Evolutionary conservation across 306 rosid species (phyloP).

Genomic region (Trifolium fragiferum): DNA sequence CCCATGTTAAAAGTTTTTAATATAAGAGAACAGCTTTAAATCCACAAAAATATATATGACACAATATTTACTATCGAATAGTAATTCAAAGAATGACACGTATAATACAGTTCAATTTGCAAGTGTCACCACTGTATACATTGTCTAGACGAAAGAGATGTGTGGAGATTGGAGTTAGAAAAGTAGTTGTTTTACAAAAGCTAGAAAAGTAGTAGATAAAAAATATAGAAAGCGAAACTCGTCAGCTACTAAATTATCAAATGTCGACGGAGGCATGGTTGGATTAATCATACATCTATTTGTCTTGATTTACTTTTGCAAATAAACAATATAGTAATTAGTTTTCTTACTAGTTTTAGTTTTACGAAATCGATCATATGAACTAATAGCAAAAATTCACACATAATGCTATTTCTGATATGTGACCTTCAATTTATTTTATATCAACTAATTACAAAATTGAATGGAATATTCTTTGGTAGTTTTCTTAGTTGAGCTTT

Average conservation of each 20-base stretch:
- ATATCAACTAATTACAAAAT: slow-evolving; percentile 5
- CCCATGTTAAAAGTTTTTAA: neutral
- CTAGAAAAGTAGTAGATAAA: neutral
- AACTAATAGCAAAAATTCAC: neutral
- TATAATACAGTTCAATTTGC: slow-evolving; percentile 20
- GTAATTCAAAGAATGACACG: neutral
- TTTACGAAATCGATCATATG: slow-evolving; percentile 17
- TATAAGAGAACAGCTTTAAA: neutral
- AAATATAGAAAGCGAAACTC: slow-evolving; percentile 21
- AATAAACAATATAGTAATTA: slow-evolving; percentile 16
- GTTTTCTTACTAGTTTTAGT: slow-evolving; percentile 20
- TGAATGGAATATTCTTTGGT: slow-evolving; percentile 48
- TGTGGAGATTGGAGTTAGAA: neutral
- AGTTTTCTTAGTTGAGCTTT: slow-evolving; percentile 59
- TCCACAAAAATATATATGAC: neutral
- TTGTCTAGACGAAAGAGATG: neutral
- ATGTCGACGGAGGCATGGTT: neutral
- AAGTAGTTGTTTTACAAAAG: neutral
- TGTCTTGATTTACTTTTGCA: slow-evolving; percentile 6
- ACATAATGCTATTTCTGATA: neutral
- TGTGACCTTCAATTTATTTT: neutral
- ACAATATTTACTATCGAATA: neutral
- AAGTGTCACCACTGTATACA: neutral
- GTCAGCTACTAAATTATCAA: neutral
- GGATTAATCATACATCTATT: neutral